Conservation (phyloP, 805 yeast genomes). For the Candida maesae region DNA sequence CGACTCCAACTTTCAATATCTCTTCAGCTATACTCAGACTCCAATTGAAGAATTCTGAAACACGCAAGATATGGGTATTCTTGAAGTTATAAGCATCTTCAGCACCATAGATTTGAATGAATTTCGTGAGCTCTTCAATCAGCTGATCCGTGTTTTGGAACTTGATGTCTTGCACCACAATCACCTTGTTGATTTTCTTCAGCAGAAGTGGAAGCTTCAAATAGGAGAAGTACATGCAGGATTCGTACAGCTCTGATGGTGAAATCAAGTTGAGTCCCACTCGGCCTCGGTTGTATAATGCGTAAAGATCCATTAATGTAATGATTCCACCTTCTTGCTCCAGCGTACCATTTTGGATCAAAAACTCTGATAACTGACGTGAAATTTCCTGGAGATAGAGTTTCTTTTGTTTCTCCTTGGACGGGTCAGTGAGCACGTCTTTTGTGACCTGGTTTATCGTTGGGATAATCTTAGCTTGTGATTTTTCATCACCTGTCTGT, state of each 20-base stretch:
- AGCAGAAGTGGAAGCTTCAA: conserved; percentile 55
- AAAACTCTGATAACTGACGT: conserved; percentile 73
- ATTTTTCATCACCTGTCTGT: conserved; percentile 26
- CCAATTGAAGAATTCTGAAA: conserved; percentile 48
- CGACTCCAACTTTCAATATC: conserved; percentile 58
- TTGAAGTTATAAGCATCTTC: conserved; percentile 25
- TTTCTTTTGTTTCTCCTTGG: conserved; percentile 31
- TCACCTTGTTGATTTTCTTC: conserved; percentile 34
- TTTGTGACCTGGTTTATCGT: conserved; percentile 19
- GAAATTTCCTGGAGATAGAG: conserved; percentile 66
- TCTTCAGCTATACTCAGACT: conserved; percentile 62
- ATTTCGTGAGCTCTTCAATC: conserved; percentile 24
- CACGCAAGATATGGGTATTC: conserved; percentile 24
- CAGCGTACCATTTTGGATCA: conserved; percentile 42
- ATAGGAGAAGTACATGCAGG: conserved; percentile 53
- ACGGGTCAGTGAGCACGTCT: conserved; percentile 12
- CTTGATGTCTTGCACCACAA: conserved; percentile 38
- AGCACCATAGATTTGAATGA: conserved; percentile 30
- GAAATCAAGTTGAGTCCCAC: conserved; percentile 63
- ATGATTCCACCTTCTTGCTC: conserved; percentile 54
- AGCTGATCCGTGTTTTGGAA: conserved; percentile 33
- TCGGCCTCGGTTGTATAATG: conserved; percentile 62
- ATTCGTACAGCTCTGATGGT: conserved; percentile 61
- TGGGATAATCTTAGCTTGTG: conserved; percentile 9
- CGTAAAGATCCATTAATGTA: conserved; percentile 59